A percentile compares a stretch with the other conserved stretches of the same genome.
These are phyloP conservation scores for Aspergillus latus DNA, from an alignment of 2,329 filamentous ascomycete genomes.

Conservation along the genomic window DNA sequence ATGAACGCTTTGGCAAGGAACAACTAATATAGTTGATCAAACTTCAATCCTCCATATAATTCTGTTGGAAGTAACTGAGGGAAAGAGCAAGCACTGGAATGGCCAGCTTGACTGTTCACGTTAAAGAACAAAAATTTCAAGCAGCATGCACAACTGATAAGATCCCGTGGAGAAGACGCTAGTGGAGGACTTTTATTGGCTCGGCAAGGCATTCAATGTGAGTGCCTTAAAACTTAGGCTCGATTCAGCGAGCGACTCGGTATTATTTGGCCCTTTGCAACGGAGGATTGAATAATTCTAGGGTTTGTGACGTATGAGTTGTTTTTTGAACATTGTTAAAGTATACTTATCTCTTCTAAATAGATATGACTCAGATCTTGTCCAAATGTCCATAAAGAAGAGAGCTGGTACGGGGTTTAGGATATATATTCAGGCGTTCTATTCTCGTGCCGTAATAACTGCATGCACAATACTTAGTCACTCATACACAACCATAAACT, in stretches of 20 bases:
- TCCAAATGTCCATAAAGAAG: too few relatives aligned
- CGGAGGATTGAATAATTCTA: too few relatives aligned
- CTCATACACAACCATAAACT: too few relatives aligned
- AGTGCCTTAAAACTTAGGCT: background rate
- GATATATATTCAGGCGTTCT: too few relatives aligned
- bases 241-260: background rate
- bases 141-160: background rate
- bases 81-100: background rate
- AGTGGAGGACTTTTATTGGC: background rate
- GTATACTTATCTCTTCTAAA: too few relatives aligned
- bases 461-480: too few relatives aligned
- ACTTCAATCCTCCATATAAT: background rate
- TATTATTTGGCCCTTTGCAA: background rate
- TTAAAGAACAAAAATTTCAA: conserved; percentile 1
- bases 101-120: background rate
- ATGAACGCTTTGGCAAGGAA: background rate
- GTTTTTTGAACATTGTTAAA: too few relatives aligned
- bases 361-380: too few relatives aligned
- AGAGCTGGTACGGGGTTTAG: too few relatives aligned
- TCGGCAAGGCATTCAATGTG: background rate
- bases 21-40: background rate
- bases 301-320: too few relatives aligned
- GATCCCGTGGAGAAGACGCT: background rate
- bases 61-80: background rate
- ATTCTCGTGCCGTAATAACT: too few relatives aligned